Percentiles rank a stretch among this genome's conserved stretches.
Conservation (phyloP, 208 protist species). For the Phytomonas sp. region DNA sequence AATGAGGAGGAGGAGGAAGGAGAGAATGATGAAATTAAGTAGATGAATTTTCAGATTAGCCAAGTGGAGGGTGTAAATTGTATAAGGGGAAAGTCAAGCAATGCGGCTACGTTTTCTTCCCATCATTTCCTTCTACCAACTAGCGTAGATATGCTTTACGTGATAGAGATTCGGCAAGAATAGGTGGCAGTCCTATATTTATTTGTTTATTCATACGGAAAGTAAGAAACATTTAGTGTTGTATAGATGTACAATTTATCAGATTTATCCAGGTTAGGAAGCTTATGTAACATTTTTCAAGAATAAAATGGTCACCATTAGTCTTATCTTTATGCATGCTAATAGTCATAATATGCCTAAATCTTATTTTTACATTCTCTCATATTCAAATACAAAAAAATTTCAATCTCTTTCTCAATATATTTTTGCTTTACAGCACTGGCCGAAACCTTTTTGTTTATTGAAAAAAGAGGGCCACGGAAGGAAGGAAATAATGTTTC, state of each 20-base stretch:
- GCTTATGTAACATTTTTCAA: conserved; percentile 7
- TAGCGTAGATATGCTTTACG: background rate
- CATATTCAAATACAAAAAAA: background rate
- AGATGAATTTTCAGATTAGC: background rate
- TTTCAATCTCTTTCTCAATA: background rate
- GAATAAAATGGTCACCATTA: conserved; percentile 5
- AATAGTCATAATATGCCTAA: background rate
- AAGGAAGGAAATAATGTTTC: background rate
- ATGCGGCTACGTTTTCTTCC: background rate
- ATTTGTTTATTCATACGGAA: background rate
- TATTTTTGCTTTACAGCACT: background rate
- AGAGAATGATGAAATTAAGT: conserved; percentile 12
- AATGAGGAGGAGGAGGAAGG: conserved; percentile 53
- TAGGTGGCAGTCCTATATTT: background rate
- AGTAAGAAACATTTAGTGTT: background rate
- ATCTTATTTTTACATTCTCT: background rate
- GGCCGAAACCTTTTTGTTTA: background rate
- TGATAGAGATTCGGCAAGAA: background rate
- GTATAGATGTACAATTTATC: background rate
- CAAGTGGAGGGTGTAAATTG: background rate
- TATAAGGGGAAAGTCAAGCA: background rate
- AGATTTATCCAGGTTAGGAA: background rate
- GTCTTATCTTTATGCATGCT: conserved; percentile 12
- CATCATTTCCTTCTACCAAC: background rate
- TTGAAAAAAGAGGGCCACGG: background rate